Evolutionary conservation across 371 early-diverging fungal species (phyloP).

Genomic region (Mortierella sp.): DNA sequence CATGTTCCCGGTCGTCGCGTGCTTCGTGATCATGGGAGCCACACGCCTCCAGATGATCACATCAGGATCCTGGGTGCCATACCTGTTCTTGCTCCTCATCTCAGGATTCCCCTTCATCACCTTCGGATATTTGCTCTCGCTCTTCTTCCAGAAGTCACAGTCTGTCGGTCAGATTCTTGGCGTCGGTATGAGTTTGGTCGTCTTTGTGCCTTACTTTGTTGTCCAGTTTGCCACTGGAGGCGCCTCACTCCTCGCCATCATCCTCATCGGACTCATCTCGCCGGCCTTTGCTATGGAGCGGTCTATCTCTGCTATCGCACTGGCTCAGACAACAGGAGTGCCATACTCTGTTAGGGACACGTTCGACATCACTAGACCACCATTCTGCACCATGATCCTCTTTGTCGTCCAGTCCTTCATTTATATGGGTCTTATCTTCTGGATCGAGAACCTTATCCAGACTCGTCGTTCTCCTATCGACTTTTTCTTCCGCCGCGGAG

Average conservation of each 20-base stretch:
- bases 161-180: slow-evolving; percentile 55
- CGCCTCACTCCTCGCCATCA: slow-evolving; percentile 27
- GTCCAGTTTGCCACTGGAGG: slow-evolving; percentile 54
- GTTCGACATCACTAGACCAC: slow-evolving; percentile 33
- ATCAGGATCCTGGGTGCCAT: slow-evolving; percentile 43
- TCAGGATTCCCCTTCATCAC: slow-evolving; percentile 43
- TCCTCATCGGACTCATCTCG: slow-evolving; percentile 35
- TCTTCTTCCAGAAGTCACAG: slow-evolving; percentile 45
- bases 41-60: slow-evolving; percentile 41
- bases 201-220: slow-evolving; percentile 59
- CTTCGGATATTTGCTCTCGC: slow-evolving; percentile 45
- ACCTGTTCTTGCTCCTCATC: slow-evolving; percentile 46
- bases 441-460: slow-evolving; percentile 46
- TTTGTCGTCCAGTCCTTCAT: slow-evolving; percentile 36
- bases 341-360: slow-evolving; percentile 45
- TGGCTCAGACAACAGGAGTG: slow-evolving; percentile 20
- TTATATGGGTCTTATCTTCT: slow-evolving; percentile 32
- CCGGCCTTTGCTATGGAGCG: slow-evolving; percentile 58
- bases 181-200: slow-evolving; percentile 43
- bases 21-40: slow-evolving; percentile 34
- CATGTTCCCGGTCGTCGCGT: slow-evolving; percentile 44
- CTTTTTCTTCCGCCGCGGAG: slow-evolving; percentile 17
- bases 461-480: slow-evolving; percentile 36
- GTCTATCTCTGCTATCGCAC: slow-evolving; percentile 45
- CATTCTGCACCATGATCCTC: slow-evolving; percentile 40